These are phyloP conservation scores for Trichoderma erinaceum DNA, from an alignment of 495 filamentous ascomycete species.

Conservation along the genomic window DNA sequence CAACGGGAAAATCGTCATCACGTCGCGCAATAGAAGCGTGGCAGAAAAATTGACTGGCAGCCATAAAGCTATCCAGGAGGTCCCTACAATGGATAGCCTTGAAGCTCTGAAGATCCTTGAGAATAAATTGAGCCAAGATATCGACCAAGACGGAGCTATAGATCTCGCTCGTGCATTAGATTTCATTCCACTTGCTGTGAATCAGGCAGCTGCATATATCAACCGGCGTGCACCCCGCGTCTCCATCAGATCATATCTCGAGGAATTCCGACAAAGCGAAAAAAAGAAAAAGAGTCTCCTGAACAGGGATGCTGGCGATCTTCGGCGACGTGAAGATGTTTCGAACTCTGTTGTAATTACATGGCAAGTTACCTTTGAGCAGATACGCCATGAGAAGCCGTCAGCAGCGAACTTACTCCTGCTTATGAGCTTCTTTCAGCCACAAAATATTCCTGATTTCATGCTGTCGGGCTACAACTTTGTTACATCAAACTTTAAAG, in stretches of 20 bases:
- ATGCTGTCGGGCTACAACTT: not conserved
- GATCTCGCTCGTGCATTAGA: conserved; percentile 34
- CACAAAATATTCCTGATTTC: conserved; percentile 34
- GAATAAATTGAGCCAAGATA: conserved; percentile 10
- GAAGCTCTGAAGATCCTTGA: conserved; percentile 24
- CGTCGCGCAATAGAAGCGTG: conserved; percentile 32
- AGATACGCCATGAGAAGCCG: conserved; percentile 32
- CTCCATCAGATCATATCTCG: conserved; percentile 28
- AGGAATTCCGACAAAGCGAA: conserved; percentile 26
- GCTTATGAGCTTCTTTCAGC: conserved; percentile 39
- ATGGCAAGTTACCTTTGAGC: conserved; percentile 37
- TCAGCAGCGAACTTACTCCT: conserved; percentile 38
- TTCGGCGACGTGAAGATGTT: conserved; percentile 28
- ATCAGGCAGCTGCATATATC: conserved; percentile 47
- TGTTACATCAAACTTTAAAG: not conserved
- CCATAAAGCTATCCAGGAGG: conserved; percentile 17
- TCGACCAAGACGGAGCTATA: conserved; percentile 9
- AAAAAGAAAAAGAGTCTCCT: conserved; percentile 25
- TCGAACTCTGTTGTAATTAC: conserved; percentile 32
- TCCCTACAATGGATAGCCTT: conserved; percentile 30
- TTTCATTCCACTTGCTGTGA: conserved; percentile 42
- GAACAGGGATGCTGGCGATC: conserved; percentile 21
- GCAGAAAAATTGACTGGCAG: conserved; percentile 25
- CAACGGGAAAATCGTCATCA: conserved; percentile 35
- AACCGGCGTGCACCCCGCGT: conserved; percentile 30